phyloP scores from a whole-genome alignment of 495 filamentous ascomycete genomes.

The Penicillium canescens region DNA sequence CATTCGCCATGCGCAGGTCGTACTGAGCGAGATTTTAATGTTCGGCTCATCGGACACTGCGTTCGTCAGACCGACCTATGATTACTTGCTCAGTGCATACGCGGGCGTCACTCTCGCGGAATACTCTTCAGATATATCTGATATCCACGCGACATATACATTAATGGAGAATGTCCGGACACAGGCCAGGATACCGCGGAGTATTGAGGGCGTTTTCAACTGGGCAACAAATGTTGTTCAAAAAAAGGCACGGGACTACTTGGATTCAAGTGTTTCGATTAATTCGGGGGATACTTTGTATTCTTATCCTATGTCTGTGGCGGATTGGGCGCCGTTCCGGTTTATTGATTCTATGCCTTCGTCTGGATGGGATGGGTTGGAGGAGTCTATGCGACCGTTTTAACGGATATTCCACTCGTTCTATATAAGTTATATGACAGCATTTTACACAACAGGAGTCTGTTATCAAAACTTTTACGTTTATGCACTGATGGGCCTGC shows the following conservation, averaged over 20 bases:
- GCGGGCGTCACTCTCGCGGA: conserved; percentile 8
- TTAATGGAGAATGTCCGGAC: conserved; percentile 11
- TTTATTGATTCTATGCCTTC: conserved; percentile 11
- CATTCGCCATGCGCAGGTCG: conserved; percentile 3
- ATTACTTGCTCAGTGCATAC: conserved; percentile 7
- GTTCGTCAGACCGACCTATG: conserved; percentile 6
- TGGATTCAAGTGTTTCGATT: conserved; percentile 4
- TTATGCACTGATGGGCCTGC: conserved; percentile 15
- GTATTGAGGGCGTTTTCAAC: conserved; percentile 6
- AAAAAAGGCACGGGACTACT: conserved; percentile 1
- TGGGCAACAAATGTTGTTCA: conserved; percentile 9
- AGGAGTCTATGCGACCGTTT: conserved; percentile 1
- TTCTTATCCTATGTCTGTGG: conserved; percentile 1
- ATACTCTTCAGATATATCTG: conserved; percentile 2
- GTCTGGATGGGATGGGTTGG: conserved; percentile 3
- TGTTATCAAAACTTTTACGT: no score
- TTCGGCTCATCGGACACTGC: background rate
- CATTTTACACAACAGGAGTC: no score
- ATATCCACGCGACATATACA: conserved; percentile 9
- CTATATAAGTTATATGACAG: background rate
- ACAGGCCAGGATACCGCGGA: conserved; percentile 3
- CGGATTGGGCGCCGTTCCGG: conserved; percentile 9
- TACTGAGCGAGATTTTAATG: conserved; percentile 3
- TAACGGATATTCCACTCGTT: background rate
- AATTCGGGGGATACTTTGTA: conserved; percentile 1